A percentile compares a stretch with the other conserved stretches of the same genome.
These are phyloP conservation scores for Neonectria faginata DNA, from an alignment of 2,329 filamentous ascomycete genomes.

Conservation along the genomic window DNA sequence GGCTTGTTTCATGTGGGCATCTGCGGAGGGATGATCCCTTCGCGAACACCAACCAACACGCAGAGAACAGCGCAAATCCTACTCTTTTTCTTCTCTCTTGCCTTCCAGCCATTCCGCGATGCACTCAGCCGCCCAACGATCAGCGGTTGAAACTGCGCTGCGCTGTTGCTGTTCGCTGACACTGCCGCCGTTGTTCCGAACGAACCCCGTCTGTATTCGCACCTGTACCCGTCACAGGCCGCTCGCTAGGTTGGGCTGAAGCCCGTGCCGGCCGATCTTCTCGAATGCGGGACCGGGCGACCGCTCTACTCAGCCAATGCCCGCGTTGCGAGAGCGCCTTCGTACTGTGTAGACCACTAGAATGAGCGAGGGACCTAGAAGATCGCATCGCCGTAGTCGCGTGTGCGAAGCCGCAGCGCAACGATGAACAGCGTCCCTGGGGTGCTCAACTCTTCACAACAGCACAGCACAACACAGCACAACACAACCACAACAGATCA, in stretches of 20 bases:
- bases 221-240: neutral
- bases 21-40: neutral
- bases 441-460: neutral
- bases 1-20: conserved; percentile 6
- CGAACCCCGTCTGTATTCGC: neutral
- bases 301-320: neutral
- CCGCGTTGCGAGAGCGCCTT: neutral
- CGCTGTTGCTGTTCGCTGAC: neutral
- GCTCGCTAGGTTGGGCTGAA: neutral
- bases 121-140: neutral
- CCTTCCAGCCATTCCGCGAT: neutral
- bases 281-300: neutral
- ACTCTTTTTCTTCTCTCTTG: neutral
- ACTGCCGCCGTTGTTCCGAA: neutral
- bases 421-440: neutral
- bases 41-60: too few relatives aligned
- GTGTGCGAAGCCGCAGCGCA: neutral
- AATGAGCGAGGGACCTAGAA: too few relatives aligned
- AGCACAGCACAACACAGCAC: conserved; percentile 3
- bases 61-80: neutral
- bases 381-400: neutral
- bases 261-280: conserved; percentile 1
- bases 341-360: neutral
- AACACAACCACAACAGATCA: conserved; percentile 16
- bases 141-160: neutral